Conservation (phyloP, 2,329 filamentous ascomycete genomes). For the Epichloe uncinata region DNA sequence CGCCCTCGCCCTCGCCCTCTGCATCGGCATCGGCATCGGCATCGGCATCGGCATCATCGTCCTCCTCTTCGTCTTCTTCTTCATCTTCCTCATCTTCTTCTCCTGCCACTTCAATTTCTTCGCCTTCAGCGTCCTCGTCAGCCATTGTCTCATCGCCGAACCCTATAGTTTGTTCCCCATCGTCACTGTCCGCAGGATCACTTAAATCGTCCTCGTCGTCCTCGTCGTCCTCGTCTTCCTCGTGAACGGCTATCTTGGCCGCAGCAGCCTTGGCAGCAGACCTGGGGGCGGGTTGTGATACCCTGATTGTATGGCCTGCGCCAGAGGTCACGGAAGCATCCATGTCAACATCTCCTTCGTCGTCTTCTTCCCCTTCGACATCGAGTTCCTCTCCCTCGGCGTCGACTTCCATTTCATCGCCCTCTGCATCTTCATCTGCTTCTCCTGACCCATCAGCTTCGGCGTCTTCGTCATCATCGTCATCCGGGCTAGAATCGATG, state of each 20-base stretch:
- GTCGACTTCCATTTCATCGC: conserved; percentile 23
- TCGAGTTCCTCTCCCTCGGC: conserved; percentile 28
- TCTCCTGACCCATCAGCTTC: conserved; percentile 25
- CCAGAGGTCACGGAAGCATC: conserved; percentile 19
- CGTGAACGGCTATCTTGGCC: conserved; percentile 22
- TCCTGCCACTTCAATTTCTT: conserved; percentile 27
- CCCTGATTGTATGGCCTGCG: conserved; percentile 29
- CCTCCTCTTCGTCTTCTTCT: conserved; percentile 25
- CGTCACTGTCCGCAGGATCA: conserved; percentile 38
- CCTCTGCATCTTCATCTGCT: conserved; percentile 28
- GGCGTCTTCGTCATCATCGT: conserved; percentile 27
- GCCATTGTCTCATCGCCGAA: conserved; percentile 32
- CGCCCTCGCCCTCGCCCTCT: conserved; percentile 15
- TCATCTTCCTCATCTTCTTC: conserved; percentile 31
- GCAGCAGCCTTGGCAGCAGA: conserved; percentile 20
- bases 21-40: conserved; percentile 24
- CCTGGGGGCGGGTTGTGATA: conserved; percentile 30
- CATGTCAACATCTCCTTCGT: conserved; percentile 34
- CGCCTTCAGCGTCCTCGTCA: conserved; percentile 35
- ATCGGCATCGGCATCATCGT: conserved; percentile 25
- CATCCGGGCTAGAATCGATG: conserved; percentile 40
- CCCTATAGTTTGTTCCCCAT: conserved; percentile 23
- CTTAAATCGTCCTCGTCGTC: conserved; percentile 38
- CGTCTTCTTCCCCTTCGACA: conserved; percentile 16
- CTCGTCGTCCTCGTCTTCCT: conserved; percentile 35